Evolutionary conservation across 2,329 filamentous ascomycete genomes (phyloP).

Genomic region (Aureobasidium lini): DNA sequence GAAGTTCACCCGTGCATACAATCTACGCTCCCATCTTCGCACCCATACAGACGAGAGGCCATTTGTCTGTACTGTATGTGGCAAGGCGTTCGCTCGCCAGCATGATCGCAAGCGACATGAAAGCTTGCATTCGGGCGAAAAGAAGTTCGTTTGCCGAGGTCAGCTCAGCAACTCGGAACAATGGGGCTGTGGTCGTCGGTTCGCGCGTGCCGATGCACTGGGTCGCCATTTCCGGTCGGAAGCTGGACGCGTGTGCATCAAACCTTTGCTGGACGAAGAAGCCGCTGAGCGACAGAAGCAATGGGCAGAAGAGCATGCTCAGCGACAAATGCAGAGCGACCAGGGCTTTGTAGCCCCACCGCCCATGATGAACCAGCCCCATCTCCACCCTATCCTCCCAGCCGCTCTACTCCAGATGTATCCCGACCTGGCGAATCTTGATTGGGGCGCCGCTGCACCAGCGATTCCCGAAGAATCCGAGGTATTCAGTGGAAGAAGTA

Average conservation of each 20-base stretch:
- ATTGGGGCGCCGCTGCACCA: conserved; percentile 56
- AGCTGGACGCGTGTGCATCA: conserved; percentile 92
- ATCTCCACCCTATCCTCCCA: conserved; percentile 55
- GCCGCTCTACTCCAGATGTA: conserved; percentile 86
- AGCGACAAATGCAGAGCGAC: conserved; percentile 57
- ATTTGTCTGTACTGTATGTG: conserved; percentile 94
- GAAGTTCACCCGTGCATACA: conserved; percentile 92
- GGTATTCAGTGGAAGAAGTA: conserved; percentile 69
- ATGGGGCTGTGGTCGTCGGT: conserved; percentile 90
- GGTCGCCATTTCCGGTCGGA: conserved; percentile 84
- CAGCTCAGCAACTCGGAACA: conserved; percentile 73
- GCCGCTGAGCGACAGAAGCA: conserved; percentile 69
- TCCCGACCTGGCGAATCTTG: conserved; percentile 81
- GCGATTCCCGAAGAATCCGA: conserved; percentile 51
- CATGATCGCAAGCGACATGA: conserved; percentile 97
- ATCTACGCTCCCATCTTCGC: conserved; percentile 85
- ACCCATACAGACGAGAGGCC: conserved; percentile 96
- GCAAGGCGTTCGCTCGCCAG: conserved; percentile 94
- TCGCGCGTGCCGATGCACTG: conserved; percentile 89
- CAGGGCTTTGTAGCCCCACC: conserved; percentile 31
- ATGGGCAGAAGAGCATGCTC: conserved; percentile 50
- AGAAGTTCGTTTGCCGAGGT: conserved; percentile 96
- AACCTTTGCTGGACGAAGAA: conserved; percentile 93
- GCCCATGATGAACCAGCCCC: conserved; percentile 30
- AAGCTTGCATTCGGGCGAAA: conserved; percentile 90